Conservation (phyloP, 2,329 filamentous ascomycete genomes). For the Amauroascus verrucosus region DNA sequence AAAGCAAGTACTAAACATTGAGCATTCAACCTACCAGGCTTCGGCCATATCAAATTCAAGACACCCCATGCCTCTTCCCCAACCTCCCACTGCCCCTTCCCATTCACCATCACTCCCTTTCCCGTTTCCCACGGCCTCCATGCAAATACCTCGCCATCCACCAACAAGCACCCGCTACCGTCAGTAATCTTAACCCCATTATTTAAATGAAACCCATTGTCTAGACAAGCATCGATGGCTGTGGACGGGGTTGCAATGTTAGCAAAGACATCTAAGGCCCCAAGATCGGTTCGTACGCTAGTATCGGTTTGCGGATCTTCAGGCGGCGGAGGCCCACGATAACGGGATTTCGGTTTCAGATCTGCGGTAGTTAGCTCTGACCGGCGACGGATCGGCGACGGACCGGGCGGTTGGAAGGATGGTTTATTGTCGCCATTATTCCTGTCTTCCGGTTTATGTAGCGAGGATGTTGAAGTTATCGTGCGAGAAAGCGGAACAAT, state of each 20-base stretch:
- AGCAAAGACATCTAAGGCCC: constrained; percentile 65
- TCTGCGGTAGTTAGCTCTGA: constrained; percentile 12
- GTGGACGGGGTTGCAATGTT: constrained; percentile 68
- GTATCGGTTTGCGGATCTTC: constrained; percentile 50
- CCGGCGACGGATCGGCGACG: constrained; percentile 11
- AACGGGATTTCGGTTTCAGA: constrained; percentile 36
- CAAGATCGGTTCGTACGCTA: constrained; percentile 47
- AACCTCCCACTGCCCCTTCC: constrained; percentile 72
- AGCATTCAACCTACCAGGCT: constrained; percentile 57
- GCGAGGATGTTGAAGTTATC: constrained; percentile 22
- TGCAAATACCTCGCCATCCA: constrained; percentile 75
- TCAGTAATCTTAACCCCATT: constrained; percentile 62
- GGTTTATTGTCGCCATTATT: neutral
- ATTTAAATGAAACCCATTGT: constrained; percentile 77
- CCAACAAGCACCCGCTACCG: constrained; percentile 63
- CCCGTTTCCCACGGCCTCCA: constrained; percentile 70
- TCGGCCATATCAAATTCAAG: constrained; percentile 70
- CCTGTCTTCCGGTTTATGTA: constrained; percentile 19
- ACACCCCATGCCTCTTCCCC: constrained; percentile 60
- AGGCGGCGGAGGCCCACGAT: constrained; percentile 51
- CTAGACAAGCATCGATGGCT: constrained; percentile 68
- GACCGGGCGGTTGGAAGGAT: neutral
- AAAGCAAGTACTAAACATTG: constrained; percentile 7
- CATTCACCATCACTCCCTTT: constrained; percentile 52
- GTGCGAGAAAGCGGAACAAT: neutral